Percentiles rank a stretch among this genome's conserved stretches.
Evolutionary conservation across 495 filamentous ascomycete genomes (phyloP).

Genomic region (Diplogelasinospora grovesii): DNA sequence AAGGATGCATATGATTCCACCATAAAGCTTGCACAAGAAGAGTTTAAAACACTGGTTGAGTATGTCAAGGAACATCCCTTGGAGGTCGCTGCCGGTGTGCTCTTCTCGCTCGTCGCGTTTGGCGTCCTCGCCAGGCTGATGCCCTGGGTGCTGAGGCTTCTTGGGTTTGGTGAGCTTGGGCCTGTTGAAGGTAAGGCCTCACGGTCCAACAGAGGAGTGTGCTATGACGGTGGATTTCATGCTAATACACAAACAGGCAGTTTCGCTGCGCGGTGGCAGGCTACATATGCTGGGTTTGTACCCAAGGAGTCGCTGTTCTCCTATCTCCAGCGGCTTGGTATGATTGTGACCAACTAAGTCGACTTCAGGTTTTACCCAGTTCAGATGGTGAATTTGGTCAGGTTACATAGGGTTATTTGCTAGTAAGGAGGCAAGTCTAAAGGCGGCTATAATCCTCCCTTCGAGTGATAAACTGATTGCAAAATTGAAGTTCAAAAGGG

Average conservation of each 20-base stretch:
- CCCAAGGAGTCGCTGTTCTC: constrained; percentile 42
- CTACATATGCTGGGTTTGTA: constrained; percentile 34
- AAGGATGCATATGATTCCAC: constrained; percentile 9
- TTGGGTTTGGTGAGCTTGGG: constrained; percentile 47
- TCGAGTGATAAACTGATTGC: too few relatives aligned
- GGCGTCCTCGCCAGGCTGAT: constrained; percentile 40
- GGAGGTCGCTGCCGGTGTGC: constrained; percentile 10
- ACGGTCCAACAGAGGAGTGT: too few relatives aligned
- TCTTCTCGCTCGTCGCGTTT: constrained; percentile 38
- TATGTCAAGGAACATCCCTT: constrained; percentile 14
- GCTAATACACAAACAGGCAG: background rate
- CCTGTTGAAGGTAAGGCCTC: constrained; percentile 22
- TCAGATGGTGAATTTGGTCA: background rate
- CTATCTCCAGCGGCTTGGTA: constrained; percentile 47
- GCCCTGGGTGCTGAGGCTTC: constrained; percentile 37
- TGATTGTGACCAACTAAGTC: too few relatives aligned
- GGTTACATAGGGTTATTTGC: too few relatives aligned
- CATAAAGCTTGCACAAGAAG: background rate
- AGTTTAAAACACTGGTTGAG: constrained; percentile 6
- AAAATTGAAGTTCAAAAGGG: too few relatives aligned
- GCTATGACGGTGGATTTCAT: background rate
- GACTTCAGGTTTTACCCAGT: background rate
- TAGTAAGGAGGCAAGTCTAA: too few relatives aligned
- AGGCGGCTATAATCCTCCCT: too few relatives aligned
- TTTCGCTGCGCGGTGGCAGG: constrained; percentile 18